Conservation (phyloP, 306 rosid genomes). For the Malus sylvestris region DNA sequence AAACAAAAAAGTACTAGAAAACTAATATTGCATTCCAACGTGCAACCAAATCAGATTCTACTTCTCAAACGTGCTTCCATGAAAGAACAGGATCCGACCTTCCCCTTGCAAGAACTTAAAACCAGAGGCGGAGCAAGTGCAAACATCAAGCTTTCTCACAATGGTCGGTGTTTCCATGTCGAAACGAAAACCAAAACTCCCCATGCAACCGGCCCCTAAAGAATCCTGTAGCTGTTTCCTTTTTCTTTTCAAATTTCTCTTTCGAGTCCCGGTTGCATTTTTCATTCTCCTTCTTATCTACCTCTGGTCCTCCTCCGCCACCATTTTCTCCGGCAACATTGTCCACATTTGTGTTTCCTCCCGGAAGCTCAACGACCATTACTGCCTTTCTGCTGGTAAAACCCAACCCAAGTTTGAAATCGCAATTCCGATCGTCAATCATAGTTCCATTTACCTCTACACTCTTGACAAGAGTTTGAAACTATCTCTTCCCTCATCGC, state of each 20-base stretch:
- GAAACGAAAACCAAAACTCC: constrained; percentile 39
- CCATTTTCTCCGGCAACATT: constrained; percentile 53
- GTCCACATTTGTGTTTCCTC: constrained; percentile 65
- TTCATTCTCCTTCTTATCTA: constrained; percentile 46
- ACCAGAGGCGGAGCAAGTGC: constrained; percentile 4
- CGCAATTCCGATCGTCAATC: constrained; percentile 26
- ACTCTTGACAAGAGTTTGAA: neutral
- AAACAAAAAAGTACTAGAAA: neutral
- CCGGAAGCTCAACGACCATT: constrained; percentile 52
- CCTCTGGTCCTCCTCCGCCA: constrained; percentile 56
- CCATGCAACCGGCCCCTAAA: constrained; percentile 21
- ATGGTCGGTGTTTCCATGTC: constrained; percentile 40
- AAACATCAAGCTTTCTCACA: constrained; percentile 12
- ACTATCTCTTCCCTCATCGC: neutral
- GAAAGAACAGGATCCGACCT: constrained; percentile 8
- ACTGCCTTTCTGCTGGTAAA: constrained; percentile 58
- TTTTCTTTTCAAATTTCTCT: constrained; percentile 21
- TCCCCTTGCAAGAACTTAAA: constrained; percentile 10
- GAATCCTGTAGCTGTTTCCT: neutral
- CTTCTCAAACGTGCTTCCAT: constrained; percentile 48
- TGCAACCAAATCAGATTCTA: constrained; percentile 17
- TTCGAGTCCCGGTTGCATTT: constrained; percentile 34
- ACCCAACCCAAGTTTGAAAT: constrained; percentile 45
- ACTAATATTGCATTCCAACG: constrained; percentile 7
- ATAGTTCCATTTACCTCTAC: neutral